These are phyloP conservation scores for Termitomyces sp. DNA, from an alignment of 1,284 basidiomycete genomes.

Conservation along the genomic window DNA sequence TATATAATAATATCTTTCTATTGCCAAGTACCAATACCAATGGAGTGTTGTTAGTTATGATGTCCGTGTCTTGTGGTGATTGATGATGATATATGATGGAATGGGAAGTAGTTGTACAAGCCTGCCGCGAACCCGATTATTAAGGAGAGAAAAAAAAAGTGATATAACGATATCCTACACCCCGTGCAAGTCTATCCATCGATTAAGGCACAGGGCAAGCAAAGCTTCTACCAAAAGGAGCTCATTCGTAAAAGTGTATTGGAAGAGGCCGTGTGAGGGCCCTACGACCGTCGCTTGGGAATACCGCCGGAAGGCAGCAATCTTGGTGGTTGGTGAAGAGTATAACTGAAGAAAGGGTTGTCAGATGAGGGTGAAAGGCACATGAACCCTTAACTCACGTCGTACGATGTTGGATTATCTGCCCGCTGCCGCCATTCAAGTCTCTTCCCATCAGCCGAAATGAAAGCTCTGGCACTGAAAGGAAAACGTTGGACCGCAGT, in stretches of 20 bases:
- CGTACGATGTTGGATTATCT: constrained; percentile 45
- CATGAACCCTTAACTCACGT: constrained; percentile 33
- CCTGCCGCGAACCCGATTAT: constrained; percentile 13
- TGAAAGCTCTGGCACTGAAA: constrained; percentile 53
- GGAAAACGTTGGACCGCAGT: constrained; percentile 18
- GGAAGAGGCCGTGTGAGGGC: constrained; percentile 53
- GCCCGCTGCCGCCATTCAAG: constrained; percentile 60
- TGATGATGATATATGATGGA: constrained; percentile 11
- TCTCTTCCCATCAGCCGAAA: constrained; percentile 43
- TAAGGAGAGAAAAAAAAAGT: constrained; percentile 8
- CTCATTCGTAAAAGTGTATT: constrained; percentile 58
- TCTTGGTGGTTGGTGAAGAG: constrained; percentile 37
- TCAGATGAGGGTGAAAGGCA: constrained; percentile 10
- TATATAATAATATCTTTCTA: constrained; percentile 20
- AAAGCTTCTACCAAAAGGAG: constrained; percentile 56
- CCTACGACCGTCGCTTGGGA: constrained; percentile 53
- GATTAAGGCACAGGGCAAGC: constrained; percentile 63
- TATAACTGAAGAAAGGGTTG: constrained; percentile 35
- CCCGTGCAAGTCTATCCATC: constrained; percentile 62
- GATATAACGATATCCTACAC: constrained; percentile 23
- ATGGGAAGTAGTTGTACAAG: constrained; percentile 7
- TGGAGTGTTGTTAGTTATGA: constrained; percentile 19
- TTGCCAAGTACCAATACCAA: constrained; percentile 17
- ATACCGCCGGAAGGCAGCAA: constrained; percentile 55
- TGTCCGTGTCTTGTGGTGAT: constrained; percentile 9